Evolutionary conservation across 1,139 yeast species (phyloP).

Genomic region (Suhomyces guaymorum): DNA sequence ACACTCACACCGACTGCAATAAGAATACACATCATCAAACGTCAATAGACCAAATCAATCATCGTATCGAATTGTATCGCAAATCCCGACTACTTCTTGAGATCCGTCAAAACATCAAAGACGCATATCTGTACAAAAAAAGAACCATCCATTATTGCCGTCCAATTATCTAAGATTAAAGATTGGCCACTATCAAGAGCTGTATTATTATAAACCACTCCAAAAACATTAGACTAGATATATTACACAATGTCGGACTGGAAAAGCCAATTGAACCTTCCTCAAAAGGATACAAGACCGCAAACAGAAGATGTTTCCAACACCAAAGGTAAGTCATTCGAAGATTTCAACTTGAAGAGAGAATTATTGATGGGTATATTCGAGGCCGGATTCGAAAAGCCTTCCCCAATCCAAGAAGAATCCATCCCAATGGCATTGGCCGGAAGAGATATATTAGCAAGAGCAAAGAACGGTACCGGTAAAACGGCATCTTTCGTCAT

Average conservation of each 20-base stretch:
- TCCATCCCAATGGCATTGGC: constrained; percentile 93
- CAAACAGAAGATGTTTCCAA: constrained; percentile 95
- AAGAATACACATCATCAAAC: background rate
- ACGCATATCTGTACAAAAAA: background rate
- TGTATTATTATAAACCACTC: constrained; percentile 6
- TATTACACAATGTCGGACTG: constrained; percentile 53
- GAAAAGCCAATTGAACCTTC: constrained; percentile 75
- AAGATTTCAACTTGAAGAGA: constrained; percentile 87
- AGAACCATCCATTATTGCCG: background rate
- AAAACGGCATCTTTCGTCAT: constrained; percentile 95
- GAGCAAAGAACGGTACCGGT: constrained; percentile 99
- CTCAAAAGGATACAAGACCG: constrained; percentile 83
- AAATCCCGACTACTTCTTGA: background rate
- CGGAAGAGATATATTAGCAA: constrained; percentile 94
- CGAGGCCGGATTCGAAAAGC: constrained; percentile 98
- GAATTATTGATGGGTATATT: constrained; percentile 96
- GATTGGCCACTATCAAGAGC: constrained; percentile 5
- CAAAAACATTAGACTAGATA: constrained; percentile 3
- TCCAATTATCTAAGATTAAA: background rate
- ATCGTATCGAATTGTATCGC: background rate
- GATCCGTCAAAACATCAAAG: background rate
- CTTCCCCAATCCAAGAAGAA: constrained; percentile 98
- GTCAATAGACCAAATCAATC: background rate
- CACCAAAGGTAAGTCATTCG: constrained; percentile 89
- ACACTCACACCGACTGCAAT: constrained; percentile 2